Percentiles rank a stretch among this genome's conserved stretches.
phyloP scores from a whole-genome alignment of 2,329 filamentous ascomycete species.

The Blumeria graminis region DNA sequence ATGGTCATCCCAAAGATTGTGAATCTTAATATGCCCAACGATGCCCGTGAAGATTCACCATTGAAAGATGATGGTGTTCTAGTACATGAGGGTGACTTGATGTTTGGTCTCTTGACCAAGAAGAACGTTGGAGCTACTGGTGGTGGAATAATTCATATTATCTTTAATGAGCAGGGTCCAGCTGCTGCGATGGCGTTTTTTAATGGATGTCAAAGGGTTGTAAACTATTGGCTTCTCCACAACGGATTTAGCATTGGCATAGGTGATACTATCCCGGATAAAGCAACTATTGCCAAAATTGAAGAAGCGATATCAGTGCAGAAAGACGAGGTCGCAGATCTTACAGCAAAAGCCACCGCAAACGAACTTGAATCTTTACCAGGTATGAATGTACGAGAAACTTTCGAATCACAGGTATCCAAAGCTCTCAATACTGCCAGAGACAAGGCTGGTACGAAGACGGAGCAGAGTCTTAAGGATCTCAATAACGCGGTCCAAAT shows the following conservation, averaged over 20 bases:
- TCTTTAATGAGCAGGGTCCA: conserved; percentile 82
- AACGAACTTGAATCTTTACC: conserved; percentile 81
- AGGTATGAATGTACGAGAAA: conserved; percentile 96
- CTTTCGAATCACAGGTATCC: conserved; percentile 92
- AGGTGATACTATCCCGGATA: conserved; percentile 89
- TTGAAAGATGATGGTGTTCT: conserved; percentile 55
- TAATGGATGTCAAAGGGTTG: conserved; percentile 80
- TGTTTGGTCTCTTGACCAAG: conserved; percentile 81
- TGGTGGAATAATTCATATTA: conserved; percentile 82
- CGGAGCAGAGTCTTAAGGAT: conserved; percentile 81
- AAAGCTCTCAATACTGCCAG: conserved; percentile 83
- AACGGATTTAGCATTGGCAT: conserved; percentile 96
- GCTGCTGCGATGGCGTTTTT: conserved; percentile 81
- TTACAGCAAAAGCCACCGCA: conserved; percentile 56
- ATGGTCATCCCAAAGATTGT: conserved; percentile 74
- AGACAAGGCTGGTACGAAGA: conserved; percentile 85
- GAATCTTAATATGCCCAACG: conserved; percentile 45
- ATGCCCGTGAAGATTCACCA: conserved; percentile 33
- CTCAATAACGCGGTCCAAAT: conserved; percentile 92
- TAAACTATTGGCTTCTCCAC: conserved; percentile 93
- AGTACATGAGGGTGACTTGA: conserved; percentile 66
- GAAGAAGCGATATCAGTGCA: conserved; percentile 58
- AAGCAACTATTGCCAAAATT: conserved; percentile 60
- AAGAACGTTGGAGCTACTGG: conserved; percentile 78
- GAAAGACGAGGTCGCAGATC: conserved; percentile 54